phyloP scores from a whole-genome alignment of 2,329 filamentous ascomycete species.

The Neopestalotiopsis rosae region DNA sequence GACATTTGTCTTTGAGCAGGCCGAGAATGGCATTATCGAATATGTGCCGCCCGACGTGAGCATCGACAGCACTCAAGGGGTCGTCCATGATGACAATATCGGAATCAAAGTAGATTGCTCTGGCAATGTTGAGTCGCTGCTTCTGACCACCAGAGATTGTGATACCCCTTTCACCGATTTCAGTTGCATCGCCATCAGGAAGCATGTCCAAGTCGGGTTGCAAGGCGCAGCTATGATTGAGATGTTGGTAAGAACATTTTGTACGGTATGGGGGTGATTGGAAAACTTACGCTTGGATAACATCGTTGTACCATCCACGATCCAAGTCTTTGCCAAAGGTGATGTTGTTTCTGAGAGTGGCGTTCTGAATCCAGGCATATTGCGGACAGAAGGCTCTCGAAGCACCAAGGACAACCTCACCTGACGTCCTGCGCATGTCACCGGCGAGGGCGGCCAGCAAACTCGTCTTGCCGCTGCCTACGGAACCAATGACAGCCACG shows the following conservation, averaged over 20 bases:
- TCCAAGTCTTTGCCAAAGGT: conserved; percentile 83
- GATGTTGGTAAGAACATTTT: conserved; percentile 19
- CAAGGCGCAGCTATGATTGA: conserved; percentile 70
- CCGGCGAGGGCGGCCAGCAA: conserved; percentile 87
- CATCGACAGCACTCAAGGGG: conserved; percentile 71
- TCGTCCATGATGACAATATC: conserved; percentile 75
- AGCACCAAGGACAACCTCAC: conserved; percentile 77
- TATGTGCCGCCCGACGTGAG: conserved; percentile 75
- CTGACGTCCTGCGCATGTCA: conserved; percentile 86
- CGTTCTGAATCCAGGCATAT: conserved; percentile 97
- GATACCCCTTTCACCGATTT: conserved; percentile 95
- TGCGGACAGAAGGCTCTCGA: conserved; percentile 91
- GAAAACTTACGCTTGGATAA: conserved; percentile 72
- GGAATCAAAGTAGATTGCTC: conserved; percentile 74
- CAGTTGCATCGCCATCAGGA: conserved; percentile 85
- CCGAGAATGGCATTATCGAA: conserved; percentile 95
- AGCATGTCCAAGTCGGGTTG: conserved; percentile 89
- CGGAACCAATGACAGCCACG: conserved; percentile 84
- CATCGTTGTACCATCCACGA: conserved; percentile 78
- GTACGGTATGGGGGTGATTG: not conserved
- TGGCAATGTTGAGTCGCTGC: conserved; percentile 91
- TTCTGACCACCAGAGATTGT: conserved; percentile 96
- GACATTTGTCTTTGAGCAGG: conserved; percentile 84
- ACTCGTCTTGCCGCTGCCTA: conserved; percentile 89
- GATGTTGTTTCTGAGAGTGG: conserved; percentile 87